Conservation (phyloP, 768 basidiomycete species). For the Crepidotus variabilis region DNA sequence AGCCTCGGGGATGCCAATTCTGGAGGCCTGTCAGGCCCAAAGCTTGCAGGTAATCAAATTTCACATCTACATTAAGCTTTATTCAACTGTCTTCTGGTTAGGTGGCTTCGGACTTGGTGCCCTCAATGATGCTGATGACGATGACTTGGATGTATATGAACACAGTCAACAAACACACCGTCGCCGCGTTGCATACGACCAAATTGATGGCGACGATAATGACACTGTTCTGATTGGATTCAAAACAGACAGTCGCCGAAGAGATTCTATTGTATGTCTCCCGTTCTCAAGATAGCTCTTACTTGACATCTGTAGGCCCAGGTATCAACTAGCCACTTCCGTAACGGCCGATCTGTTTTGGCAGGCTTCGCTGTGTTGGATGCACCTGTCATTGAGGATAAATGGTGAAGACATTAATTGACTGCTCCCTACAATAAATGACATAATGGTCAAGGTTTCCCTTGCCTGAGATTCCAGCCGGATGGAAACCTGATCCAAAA, state of each 20-base stretch:
- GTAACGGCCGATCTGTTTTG: conserved; percentile 71
- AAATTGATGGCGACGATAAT: conserved; percentile 60
- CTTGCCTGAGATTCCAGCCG: conserved; percentile 74
- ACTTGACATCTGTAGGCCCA: conserved; percentile 6
- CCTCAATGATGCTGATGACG: conserved; percentile 91
- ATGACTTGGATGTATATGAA: conserved; percentile 86
- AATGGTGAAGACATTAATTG: conserved; percentile 45
- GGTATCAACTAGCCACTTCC: conserved; percentile 42
- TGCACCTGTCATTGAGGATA: conserved; percentile 64
- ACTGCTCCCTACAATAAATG: background rate
- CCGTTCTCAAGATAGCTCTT: no score
- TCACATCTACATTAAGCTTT: background rate
- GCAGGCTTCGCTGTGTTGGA: conserved; percentile 72
- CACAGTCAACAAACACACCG: conserved; percentile 29
- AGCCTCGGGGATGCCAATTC: conserved; percentile 39
- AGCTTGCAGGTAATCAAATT: conserved; percentile 46
- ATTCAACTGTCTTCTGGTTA: conserved; percentile 19
- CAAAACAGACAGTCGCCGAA: conserved; percentile 13
- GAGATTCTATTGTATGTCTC: background rate
- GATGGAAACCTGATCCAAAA: conserved; percentile 83
- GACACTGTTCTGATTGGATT: conserved; percentile 44
- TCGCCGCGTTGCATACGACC: conserved; percentile 63
- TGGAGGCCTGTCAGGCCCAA: conserved; percentile 39
- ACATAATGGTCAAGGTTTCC: conserved; percentile 59
- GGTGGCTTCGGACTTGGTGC: conserved; percentile 89